A percentile compares a stretch with the other conserved stretches of the same genome.
Evolutionary conservation across 768 basidiomycete species (phyloP).

Genomic region (Floccularia luteovirens): DNA sequence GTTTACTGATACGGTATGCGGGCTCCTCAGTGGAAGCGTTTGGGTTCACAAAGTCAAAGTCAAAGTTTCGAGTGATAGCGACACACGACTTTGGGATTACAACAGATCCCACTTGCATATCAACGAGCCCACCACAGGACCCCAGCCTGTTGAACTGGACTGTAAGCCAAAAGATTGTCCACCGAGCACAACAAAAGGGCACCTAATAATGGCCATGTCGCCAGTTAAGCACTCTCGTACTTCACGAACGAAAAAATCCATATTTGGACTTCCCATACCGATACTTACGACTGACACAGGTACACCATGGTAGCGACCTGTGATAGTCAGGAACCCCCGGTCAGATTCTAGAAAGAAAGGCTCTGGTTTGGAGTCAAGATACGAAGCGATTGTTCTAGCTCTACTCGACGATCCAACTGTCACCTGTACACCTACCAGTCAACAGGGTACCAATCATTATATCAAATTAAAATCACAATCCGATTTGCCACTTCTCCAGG

Average conservation of each 20-base stretch:
- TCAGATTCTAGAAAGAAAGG: conserved; percentile 63
- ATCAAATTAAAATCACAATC: too few species aligned
- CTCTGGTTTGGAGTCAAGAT: conserved; percentile 50
- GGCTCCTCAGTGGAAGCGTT: conserved; percentile 24
- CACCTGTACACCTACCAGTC: conserved; percentile 47
- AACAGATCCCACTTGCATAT: conserved; percentile 70
- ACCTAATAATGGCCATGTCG: conserved; percentile 47
- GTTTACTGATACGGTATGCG: conserved; percentile 65
- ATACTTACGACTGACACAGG: conserved; percentile 73
- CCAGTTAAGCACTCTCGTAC: conserved; percentile 67
- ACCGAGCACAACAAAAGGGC: conserved; percentile 3
- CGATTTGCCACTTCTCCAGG: conserved; percentile 77
- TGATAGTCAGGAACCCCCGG: conserved; percentile 69
- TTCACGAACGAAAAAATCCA: conserved; percentile 83
- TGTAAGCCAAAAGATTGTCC: conserved; percentile 1
- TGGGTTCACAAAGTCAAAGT: conserved; percentile 59
- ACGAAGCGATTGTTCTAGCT: conserved; percentile 48
- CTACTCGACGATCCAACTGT: conserved; percentile 73
- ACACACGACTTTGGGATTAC: conserved; percentile 63
- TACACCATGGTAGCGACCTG: conserved; percentile 53
- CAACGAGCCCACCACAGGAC: conserved; percentile 67
- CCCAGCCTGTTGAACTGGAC: conserved; percentile 46
- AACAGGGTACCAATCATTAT: too few species aligned
- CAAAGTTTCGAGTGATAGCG: conserved; percentile 66
- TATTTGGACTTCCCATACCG: conserved; percentile 79